phyloP scores from a whole-genome alignment of 2,329 filamentous ascomycete genomes.

The Fusarium palustre region DNA sequence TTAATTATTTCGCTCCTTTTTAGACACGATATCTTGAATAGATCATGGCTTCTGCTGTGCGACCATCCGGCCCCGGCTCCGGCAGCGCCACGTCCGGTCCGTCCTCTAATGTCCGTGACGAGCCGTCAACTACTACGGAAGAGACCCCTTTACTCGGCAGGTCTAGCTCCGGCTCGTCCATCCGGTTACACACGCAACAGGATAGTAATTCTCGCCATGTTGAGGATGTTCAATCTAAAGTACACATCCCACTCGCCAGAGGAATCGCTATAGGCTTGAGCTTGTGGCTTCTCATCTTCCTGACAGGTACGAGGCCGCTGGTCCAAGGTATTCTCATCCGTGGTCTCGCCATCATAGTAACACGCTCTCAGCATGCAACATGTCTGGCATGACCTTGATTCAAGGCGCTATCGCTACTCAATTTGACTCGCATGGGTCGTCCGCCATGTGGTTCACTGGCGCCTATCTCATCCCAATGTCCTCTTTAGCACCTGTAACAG shows the following conservation, averaged over 20 bases:
- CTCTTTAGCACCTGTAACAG: conserved; percentile 74
- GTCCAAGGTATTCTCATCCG: neutral
- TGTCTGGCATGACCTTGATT: conserved; percentile 83
- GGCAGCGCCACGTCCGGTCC: conserved; percentile 18
- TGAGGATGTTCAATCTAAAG: conserved; percentile 27
- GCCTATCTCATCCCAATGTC: conserved; percentile 75
- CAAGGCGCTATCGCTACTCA: conserved; percentile 82
- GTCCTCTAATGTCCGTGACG: conserved; percentile 13
- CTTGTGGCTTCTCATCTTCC: conserved; percentile 47
- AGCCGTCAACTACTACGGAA: conserved; percentile 22
- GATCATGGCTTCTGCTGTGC: conserved; percentile 19
- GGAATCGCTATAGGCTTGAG: conserved; percentile 58
- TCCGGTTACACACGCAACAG: neutral
- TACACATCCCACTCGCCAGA: conserved; percentile 49
- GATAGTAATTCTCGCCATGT: conserved; percentile 7
- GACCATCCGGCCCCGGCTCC: conserved; percentile 14
- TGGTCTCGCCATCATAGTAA: conserved; percentile 7
- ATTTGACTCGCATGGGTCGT: conserved; percentile 76
- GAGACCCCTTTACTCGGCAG: conserved; percentile 40
- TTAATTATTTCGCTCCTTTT: neutral
- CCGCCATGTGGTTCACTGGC: conserved; percentile 84
- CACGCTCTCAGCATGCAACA: conserved; percentile 68
- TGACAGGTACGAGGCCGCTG: conserved; percentile 40
- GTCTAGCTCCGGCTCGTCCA: conserved; percentile 13
- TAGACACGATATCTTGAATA: neutral